Base-by-base conservation (phyloP, 2,329 filamentous ascomycete genomes). In the Epicoccum nigrum region DNA sequence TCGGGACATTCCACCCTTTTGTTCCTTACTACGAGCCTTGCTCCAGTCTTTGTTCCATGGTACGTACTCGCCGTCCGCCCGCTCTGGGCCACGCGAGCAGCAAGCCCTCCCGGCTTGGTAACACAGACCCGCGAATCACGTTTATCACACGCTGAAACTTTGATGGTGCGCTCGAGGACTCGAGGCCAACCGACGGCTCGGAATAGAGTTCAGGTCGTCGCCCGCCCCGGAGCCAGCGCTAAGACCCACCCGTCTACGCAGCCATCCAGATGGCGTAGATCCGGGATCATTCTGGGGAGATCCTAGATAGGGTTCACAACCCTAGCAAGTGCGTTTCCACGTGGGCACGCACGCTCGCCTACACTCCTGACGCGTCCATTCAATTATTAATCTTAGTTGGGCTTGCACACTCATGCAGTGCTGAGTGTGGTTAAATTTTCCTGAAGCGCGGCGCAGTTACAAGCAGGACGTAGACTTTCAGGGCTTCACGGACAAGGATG, bases 181-280 rank as follows among this genome's bases (percentile, higher is more conserved):
- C 31, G 44, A 55, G 44, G 48, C 39, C 42, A 40, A 19, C 11
- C 38, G 44, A 44, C 50, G 44, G 50, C 48, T 45, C 49, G 45
- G 40, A 42, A 59, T 48, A 55, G 51, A 50, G 60, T 62, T 63
- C 54, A 37, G 45, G 30, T 42, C 42, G 33, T 64, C 62, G 60
- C 58, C 49, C 51, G 54, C 54, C 51, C 62, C 60, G 56, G 53
- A 30, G 16, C 50, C 53, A 55, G 42, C 45, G 49, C 57, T 58
- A 56, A 45, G 38, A 50, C 41, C 43, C 49, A 42, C 39, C 46
- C 44, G 41, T 13, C 16, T 45, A 33, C 12, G 28, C 44, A 48
- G 42, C 51, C 45, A 45, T 32, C 35, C 40, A 54, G 45, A 48
- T 51, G 49, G 35, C 45, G 38, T 47, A 39, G 40, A 48, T 48